Evolutionary conservation across 768 basidiomycete genomes (phyloP).

Genomic region (Lentinula guzmanii): DNA sequence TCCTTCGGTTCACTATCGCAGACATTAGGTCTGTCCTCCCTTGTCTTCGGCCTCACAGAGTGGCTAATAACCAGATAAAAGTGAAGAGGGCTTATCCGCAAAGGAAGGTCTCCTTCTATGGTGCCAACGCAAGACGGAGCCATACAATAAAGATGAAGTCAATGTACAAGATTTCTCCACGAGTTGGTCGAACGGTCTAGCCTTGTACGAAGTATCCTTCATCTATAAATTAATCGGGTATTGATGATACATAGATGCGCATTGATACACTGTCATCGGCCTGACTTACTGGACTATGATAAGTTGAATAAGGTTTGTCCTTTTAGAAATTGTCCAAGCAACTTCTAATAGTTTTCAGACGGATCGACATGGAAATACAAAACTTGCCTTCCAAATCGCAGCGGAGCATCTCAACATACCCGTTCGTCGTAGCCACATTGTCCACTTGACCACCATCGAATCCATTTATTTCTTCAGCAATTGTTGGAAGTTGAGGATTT

Average conservation of each 20-base stretch:
- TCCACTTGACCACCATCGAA: neutral
- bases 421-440: conserved; percentile 30
- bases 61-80: conserved; percentile 22
- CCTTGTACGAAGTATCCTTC: conserved; percentile 58
- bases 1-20: conserved; percentile 95
- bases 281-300: conserved; percentile 89
- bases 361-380: conserved; percentile 79
- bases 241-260: conserved; percentile 66
- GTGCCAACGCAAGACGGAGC: conserved; percentile 95
- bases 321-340: neutral
- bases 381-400: conserved; percentile 82
- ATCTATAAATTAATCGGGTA: neutral
- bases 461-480: conserved; percentile 47
- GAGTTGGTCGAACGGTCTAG: conserved; percentile 94
- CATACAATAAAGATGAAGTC: conserved; percentile 88
- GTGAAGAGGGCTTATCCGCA: conserved; percentile 97
- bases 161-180: conserved; percentile 89
- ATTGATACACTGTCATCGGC: conserved; percentile 94
- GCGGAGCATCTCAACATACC: conserved; percentile 88
- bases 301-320: conserved; percentile 70
- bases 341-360: conserved; percentile 31
- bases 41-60: neutral
- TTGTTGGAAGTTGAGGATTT: conserved; percentile 95
- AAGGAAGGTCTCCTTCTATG: conserved; percentile 96
- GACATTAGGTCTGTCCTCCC: conserved; percentile 77